A percentile compares a stretch with the other conserved stretches of the same genome.
Evolutionary conservation across 2,329 filamentous ascomycete species (phyloP).

Genomic region (Pyricularia pennisetigena): DNA sequence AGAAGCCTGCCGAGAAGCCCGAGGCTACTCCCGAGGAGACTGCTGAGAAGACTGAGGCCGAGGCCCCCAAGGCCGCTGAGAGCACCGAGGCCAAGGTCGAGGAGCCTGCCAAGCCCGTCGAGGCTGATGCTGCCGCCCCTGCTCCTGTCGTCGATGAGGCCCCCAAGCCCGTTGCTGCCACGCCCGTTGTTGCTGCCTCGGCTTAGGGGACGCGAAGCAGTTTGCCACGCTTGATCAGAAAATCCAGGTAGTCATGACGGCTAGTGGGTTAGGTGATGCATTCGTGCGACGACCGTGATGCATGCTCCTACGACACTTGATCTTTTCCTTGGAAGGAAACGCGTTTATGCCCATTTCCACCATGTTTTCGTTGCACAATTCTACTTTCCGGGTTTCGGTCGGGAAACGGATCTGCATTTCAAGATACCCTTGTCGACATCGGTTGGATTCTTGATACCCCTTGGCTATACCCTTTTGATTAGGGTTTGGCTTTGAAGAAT

Average conservation of each 20-base stretch:
- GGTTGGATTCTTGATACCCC: conserved; percentile 6
- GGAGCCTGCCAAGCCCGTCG: conserved; percentile 11
- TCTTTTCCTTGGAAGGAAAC: not conserved
- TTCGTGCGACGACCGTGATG: conserved; percentile 18
- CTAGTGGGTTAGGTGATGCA: conserved; percentile 3
- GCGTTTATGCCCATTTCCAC: conserved; percentile 1
- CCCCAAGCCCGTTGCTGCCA: conserved; percentile 27
- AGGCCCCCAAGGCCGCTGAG: conserved; percentile 23
- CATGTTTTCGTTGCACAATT: conserved; percentile 3
- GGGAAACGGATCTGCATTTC: conserved; percentile 47
- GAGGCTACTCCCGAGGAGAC: conserved; percentile 25
- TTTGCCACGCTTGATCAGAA: not conserved
- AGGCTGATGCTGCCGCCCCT: conserved; percentile 23
- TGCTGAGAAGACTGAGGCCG: conserved; percentile 14
- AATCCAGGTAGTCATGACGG: not conserved
- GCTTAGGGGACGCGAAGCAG: conserved; percentile 28
- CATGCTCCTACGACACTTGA: conserved; percentile 1
- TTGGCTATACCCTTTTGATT: not conserved
- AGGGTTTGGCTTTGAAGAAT: not conserved
- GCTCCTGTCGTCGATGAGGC: conserved; percentile 24
- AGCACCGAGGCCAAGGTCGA: conserved; percentile 15
- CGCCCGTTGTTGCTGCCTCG: conserved; percentile 39
- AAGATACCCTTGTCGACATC: conserved; percentile 42
- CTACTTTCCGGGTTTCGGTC: conserved; percentile 22
- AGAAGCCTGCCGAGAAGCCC: conserved; percentile 30